A percentile compares a stretch with the other conserved stretches of the same genome.
Conservation (phyloP, 2,329 filamentous ascomycete species). For the Gremmenia infestans region DNA sequence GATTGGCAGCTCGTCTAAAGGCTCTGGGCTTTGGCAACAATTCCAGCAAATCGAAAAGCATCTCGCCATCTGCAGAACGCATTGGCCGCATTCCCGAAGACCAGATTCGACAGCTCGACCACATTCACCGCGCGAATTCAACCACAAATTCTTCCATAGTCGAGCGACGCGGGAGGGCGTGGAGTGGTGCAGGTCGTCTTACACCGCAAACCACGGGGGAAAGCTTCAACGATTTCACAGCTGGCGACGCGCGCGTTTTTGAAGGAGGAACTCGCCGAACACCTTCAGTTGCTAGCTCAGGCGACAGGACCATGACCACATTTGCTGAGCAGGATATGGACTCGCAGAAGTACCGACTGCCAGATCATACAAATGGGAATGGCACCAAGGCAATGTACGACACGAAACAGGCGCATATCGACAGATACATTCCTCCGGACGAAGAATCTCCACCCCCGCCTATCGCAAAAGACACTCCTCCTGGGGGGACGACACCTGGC, state of each 20-base stretch:
- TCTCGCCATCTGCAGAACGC: slow-evolving; percentile 37
- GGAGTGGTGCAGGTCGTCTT: slow-evolving; percentile 57
- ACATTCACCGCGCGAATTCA: slow-evolving; percentile 56
- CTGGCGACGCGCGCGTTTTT: slow-evolving; percentile 20
- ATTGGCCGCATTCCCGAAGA: slow-evolving; percentile 67
- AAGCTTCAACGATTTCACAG: slow-evolving; percentile 21
- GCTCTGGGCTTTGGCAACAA: slow-evolving; percentile 54
- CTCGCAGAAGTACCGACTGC: slow-evolving; percentile 68
- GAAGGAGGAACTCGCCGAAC: slow-evolving; percentile 24
- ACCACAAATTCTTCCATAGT: slow-evolving; percentile 40
- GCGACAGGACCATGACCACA: slow-evolving; percentile 26
- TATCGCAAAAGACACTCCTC: slow-evolving; percentile 48
- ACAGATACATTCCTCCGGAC: slow-evolving; percentile 39
- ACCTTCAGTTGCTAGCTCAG: slow-evolving; percentile 22
- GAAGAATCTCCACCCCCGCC: slow-evolving; percentile 39
- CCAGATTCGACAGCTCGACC: slow-evolving; percentile 65
- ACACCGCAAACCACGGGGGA: slow-evolving; percentile 29
- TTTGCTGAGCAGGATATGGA: slow-evolving; percentile 53
- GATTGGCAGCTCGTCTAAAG: slow-evolving; percentile 59
- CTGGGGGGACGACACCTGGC: slow-evolving; percentile 33
- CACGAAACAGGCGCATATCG: slow-evolving; percentile 53
- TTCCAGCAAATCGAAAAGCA: slow-evolving; percentile 16
- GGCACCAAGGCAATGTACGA: slow-evolving; percentile 58
- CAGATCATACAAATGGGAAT: slow-evolving; percentile 65
- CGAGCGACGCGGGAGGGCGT: slow-evolving; percentile 64